phyloP scores from a whole-genome alignment of 768 basidiomycete species.

The Lactarius quietus region DNA sequence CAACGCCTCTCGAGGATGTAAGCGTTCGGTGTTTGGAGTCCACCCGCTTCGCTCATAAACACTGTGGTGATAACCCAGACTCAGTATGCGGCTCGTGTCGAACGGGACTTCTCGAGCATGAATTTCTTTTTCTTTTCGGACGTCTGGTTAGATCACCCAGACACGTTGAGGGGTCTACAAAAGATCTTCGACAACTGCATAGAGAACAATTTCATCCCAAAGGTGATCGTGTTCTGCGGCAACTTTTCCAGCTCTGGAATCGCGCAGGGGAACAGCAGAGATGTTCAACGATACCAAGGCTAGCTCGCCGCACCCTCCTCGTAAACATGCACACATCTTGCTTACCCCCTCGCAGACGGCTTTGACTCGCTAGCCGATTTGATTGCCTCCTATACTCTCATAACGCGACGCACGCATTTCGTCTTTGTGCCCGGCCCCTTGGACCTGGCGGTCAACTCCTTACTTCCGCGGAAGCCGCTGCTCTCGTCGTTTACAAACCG shows the following conservation, averaged over 20 bases:
- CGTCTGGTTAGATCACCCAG: conserved; percentile 89
- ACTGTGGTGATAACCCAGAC: conserved; percentile 33
- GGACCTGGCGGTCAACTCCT: conserved; percentile 78
- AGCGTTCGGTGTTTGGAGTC: conserved; percentile 28
- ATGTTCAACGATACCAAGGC: conserved; percentile 86
- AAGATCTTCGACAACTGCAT: conserved; percentile 89
- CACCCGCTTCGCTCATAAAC: neutral
- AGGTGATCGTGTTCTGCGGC: conserved; percentile 88
- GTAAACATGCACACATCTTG: neutral
- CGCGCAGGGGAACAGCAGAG: conserved; percentile 70
- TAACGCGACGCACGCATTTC: conserved; percentile 80
- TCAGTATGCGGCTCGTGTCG: conserved; percentile 57
- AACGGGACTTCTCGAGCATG: conserved; percentile 67
- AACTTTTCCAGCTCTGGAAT: conserved; percentile 89
- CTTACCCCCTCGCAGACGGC: conserved; percentile 52
- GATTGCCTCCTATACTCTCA: conserved; percentile 72
- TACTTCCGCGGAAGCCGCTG: conserved; percentile 78
- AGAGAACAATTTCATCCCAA: conserved; percentile 83
- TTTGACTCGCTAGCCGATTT: conserved; percentile 87
- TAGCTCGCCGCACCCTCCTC: conserved; percentile 5
- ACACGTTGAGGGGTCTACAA: conserved; percentile 72
- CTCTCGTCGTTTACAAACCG: conserved; percentile 70
- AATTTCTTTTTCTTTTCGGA: conserved; percentile 95
- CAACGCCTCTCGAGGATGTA: conserved; percentile 89
- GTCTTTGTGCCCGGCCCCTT: conserved; percentile 93